Percentiles rank a stretch among this genome's conserved stretches.
These are phyloP conservation scores for Sungouiozyma ichnusensis DNA, from an alignment of 805 yeast genomes.

Conservation along the genomic window DNA sequence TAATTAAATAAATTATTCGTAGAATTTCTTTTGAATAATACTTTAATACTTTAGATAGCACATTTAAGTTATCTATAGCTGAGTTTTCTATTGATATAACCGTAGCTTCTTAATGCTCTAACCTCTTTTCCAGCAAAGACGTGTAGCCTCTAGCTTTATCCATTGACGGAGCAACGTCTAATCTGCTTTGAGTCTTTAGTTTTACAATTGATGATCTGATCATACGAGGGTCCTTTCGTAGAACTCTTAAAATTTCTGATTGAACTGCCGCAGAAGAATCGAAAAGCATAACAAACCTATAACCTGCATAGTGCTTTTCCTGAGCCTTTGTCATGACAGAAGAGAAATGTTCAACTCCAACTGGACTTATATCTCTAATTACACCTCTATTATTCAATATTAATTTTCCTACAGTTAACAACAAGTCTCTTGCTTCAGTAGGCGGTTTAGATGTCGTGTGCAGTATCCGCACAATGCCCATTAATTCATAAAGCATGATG, in stretches of 20 bases:
- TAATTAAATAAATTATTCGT: too few relatives aligned
- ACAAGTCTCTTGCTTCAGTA: slow-evolving; percentile 53
- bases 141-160: slow-evolving; percentile 32
- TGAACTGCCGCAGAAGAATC: slow-evolving; percentile 84
- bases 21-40: background rate
- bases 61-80: background rate
- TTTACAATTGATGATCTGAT: slow-evolving; percentile 67
- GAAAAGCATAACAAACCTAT: slow-evolving; percentile 75
- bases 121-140: slow-evolving; percentile 15
- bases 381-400: slow-evolving; percentile 87
- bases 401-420: slow-evolving; percentile 67
- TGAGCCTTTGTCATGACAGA: slow-evolving; percentile 75
- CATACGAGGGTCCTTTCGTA: slow-evolving; percentile 84
- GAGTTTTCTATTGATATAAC: background rate
- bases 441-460: slow-evolving; percentile 39
- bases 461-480: slow-evolving; percentile 77
- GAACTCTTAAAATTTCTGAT: slow-evolving; percentile 67
- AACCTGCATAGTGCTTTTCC: slow-evolving; percentile 83
- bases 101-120: background rate
- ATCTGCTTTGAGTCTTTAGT: slow-evolving; percentile 41
- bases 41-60: background rate
- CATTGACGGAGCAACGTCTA: slow-evolving; percentile 49
- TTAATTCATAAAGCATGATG: slow-evolving; percentile 75
- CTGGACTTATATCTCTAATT: slow-evolving; percentile 68
- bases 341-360: slow-evolving; percentile 68